Evolutionary conservation across 2,329 filamentous ascomycete genomes (phyloP), one percentile per base, ranked within the genome.

Genomic region (Aspergillus sojae): DNA sequence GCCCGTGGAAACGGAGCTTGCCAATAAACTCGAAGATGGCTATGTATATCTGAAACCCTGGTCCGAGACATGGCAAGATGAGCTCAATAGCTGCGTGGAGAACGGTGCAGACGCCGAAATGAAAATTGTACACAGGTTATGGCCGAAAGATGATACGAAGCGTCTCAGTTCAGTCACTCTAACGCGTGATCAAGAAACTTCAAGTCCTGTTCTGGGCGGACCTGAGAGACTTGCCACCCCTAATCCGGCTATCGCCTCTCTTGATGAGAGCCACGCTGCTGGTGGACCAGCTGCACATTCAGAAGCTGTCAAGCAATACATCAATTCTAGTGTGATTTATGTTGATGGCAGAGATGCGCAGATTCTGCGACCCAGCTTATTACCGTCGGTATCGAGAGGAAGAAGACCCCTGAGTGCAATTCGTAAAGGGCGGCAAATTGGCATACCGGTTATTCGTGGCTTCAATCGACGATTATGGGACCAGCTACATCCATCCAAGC

Each of bases 61-160:
- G 90, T 93, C 91, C 1, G 88, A 95, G 70, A 97, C 94, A 1
- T 99, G 95, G 93, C 86, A 85, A 58, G 94, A 97, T 72, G 94
- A 99, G 77, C 81, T 99, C 9, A 89, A 90, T 67, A 96, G 93
- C 77, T 96, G 95, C 5, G 84, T 97, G 6, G 92, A 97, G 57
- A 92, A 97, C 62, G 95, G 95, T 1, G 89, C 94, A 1, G 83
- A 90, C 11, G 95, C 94, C 0, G 95, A 99, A 78, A 90, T 95
- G 79, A 98, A 98, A 76, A 89, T 97, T 9, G 87, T 92, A 0
- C 89, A 97, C 77, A 88, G 84, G 41, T 80, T 98, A 10, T 97
- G 94, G 93, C 90, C 91, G 0, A 85, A 87, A 54, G 83, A 85
- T 2, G 72, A 79, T 6, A 70, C 74, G 41, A 75, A 73, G 50